Conservation (phyloP, 2,329 filamentous ascomycete genomes). For the Neonectria faginata region DNA sequence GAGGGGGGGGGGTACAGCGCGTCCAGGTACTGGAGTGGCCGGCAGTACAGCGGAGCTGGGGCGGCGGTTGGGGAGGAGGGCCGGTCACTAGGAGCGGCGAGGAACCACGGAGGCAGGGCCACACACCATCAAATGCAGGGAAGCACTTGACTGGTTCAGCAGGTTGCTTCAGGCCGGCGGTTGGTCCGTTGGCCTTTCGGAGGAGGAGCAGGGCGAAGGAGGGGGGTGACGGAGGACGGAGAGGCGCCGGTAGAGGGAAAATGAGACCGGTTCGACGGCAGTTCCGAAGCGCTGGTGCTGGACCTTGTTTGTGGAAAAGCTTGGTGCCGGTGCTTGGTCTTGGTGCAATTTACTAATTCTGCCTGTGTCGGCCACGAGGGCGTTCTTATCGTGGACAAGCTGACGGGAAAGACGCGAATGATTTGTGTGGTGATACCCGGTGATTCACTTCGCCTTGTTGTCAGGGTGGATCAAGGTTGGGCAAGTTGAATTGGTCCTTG, state of each 20-base stretch:
- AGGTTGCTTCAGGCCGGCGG: conserved; percentile 32
- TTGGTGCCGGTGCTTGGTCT: conserved; percentile 16
- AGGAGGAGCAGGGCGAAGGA: conserved; percentile 4
- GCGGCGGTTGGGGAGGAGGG: conserved; percentile 32
- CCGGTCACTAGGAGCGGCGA: conserved; percentile 42
- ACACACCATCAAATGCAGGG: conserved; percentile 41
- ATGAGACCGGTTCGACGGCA: conserved; percentile 35
- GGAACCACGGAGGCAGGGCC: conserved; percentile 41
- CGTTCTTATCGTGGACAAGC: conserved; percentile 1
- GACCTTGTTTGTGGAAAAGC: conserved; percentile 28
- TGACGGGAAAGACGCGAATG: neutral
- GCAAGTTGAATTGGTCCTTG: conserved; percentile 12
- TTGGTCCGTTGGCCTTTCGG: conserved; percentile 29
- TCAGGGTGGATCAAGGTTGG: neutral
- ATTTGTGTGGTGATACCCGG: conserved; percentile 5
- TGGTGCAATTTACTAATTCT: conserved; percentile 3
- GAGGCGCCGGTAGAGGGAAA: conserved; percentile 21
- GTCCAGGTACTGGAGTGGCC: conserved; percentile 40
- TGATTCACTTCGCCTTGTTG: neutral
- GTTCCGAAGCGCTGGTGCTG: conserved; percentile 34
- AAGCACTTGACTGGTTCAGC: conserved; percentile 36
- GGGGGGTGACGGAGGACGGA: neutral
- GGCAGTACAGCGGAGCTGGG: conserved; percentile 32
- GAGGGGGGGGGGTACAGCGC: conserved; percentile 38
- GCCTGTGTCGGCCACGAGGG: neutral